Percentiles rank a stretch among this genome's conserved stretches.
Evolutionary conservation across 2,329 filamentous ascomycete species (phyloP).

Genomic region (Fusarium pilosicola): DNA sequence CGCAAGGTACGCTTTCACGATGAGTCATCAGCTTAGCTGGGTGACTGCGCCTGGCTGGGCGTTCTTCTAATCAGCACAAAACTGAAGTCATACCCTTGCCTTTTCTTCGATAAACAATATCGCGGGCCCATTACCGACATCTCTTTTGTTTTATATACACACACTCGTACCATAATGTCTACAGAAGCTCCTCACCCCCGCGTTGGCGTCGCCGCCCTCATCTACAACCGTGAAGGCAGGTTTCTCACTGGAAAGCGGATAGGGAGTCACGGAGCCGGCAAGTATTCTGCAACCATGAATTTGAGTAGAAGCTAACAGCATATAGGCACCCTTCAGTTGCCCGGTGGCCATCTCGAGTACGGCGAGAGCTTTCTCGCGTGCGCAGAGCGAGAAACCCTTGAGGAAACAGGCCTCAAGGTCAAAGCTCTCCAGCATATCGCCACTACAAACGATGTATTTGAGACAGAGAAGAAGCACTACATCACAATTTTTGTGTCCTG

Average conservation of each 20-base stretch:
- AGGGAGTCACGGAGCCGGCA: conserved; percentile 61
- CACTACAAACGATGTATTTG: conserved; percentile 75
- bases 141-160: background rate
- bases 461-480: conserved; percentile 72
- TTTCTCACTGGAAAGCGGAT: conserved; percentile 60
- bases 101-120: background rate
- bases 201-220: conserved; percentile 61
- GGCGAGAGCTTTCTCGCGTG: conserved; percentile 71
- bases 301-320: conserved; percentile 6
- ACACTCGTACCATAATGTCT: conserved; percentile 10
- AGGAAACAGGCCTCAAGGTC: conserved; percentile 75
- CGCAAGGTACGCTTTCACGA: background rate
- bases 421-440: conserved; percentile 63
- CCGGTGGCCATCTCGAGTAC: conserved; percentile 80
- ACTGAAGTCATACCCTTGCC: background rate
- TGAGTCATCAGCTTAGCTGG: conserved; percentile 22
- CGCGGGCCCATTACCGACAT: too few relatives aligned
- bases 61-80: conserved; percentile 7
- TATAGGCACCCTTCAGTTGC: conserved; percentile 71
- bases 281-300: background rate
- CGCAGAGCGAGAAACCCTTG: conserved; percentile 72
- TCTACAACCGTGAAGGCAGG: conserved; percentile 55
- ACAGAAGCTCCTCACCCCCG: conserved; percentile 46
- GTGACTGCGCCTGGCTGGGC: conserved; percentile 9
- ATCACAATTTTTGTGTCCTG: conserved; percentile 76